These are phyloP conservation scores for Blepharisma japonicum DNA, from an alignment of 73 alveolate species.

Conservation along the genomic window DNA sequence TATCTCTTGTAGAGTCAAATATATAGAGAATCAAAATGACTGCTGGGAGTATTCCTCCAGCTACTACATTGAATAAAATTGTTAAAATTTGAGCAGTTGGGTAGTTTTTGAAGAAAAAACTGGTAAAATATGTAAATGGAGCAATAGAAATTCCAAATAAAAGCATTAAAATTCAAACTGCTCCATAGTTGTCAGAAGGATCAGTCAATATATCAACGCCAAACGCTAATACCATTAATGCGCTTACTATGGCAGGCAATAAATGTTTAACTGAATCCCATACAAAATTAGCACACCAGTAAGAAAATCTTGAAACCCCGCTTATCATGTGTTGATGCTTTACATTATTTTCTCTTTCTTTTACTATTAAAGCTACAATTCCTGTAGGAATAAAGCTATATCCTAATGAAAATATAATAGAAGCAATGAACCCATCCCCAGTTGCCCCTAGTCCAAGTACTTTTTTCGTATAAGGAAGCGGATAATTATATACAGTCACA, in stretches of 20 bases:
- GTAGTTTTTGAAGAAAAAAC: constrained; percentile 66
- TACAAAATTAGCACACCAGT: constrained; percentile 76
- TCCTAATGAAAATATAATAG: constrained; percentile 84
- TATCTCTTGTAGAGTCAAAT: constrained; percentile 44
- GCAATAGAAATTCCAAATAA: constrained; percentile 81
- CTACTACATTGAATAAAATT: constrained; percentile 60
- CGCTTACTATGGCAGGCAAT: constrained; percentile 57
- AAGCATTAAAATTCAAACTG: constrained; percentile 58
- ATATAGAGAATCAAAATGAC: constrained; percentile 62
- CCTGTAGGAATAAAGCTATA: constrained; percentile 89
- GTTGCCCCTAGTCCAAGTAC: neutral
- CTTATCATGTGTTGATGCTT: constrained; percentile 86
- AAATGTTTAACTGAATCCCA: constrained; percentile 70
- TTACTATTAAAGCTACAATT: constrained; percentile 72
- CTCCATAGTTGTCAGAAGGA: constrained; percentile 43
- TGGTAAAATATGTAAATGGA: constrained; percentile 81
- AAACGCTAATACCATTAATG: constrained; percentile 37
- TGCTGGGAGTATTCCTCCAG: constrained; percentile 45
- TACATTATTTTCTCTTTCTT: constrained; percentile 90
- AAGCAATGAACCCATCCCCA: constrained; percentile 47
- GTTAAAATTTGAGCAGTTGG: constrained; percentile 62
- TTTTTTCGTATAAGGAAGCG: constrained; percentile 10
- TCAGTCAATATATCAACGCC: constrained; percentile 26
- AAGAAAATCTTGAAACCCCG: constrained; percentile 78
- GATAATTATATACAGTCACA: constrained; percentile 8